phyloP scores from a whole-genome alignment of 208 protist species.

The Balamuthia mandrillaris region DNA sequence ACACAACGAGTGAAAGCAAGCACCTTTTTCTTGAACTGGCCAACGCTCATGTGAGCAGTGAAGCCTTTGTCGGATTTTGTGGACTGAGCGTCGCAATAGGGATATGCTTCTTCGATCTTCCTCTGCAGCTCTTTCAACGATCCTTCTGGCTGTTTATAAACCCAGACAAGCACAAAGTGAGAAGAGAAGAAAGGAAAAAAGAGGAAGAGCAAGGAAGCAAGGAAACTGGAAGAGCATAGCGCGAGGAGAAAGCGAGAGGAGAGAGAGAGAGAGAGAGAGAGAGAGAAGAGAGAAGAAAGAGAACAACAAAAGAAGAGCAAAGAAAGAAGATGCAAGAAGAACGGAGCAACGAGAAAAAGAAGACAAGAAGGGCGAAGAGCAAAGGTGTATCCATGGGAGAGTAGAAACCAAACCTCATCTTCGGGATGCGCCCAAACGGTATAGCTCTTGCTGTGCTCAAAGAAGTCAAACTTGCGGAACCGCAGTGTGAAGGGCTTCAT shows the following conservation, averaged over 20 bases:
- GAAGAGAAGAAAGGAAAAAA: not conserved
- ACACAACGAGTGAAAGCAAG: no score
- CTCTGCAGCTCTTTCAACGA: conserved; percentile 15
- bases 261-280: not conserved
- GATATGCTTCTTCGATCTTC: not conserved
- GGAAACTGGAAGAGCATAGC: not conserved
- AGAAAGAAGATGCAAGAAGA: not conserved
- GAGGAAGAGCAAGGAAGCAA: not conserved
- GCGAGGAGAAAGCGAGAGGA: not conserved
- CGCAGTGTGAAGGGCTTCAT: conserved; percentile 32
- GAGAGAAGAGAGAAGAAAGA: not conserved
- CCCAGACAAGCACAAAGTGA: not conserved
- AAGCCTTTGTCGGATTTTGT: conserved; percentile 27
- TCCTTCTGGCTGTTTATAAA: not conserved
- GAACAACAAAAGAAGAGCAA: not conserved
- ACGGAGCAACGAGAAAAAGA: no score
- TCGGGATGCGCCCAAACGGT: conserved; percentile 35
- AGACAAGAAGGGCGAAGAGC: not conserved
- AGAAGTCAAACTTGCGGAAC: not conserved
- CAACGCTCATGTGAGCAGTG: conserved; percentile 51
- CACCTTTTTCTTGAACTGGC: conserved; percentile 28
- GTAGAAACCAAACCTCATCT: not conserved
- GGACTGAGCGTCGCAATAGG: conserved; percentile 36
- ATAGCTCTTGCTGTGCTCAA: not conserved
- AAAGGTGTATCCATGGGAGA: not conserved